Evolutionary conservation across 2,329 filamentous ascomycete genomes (phyloP).

Genomic region (Alternaria triticina): DNA sequence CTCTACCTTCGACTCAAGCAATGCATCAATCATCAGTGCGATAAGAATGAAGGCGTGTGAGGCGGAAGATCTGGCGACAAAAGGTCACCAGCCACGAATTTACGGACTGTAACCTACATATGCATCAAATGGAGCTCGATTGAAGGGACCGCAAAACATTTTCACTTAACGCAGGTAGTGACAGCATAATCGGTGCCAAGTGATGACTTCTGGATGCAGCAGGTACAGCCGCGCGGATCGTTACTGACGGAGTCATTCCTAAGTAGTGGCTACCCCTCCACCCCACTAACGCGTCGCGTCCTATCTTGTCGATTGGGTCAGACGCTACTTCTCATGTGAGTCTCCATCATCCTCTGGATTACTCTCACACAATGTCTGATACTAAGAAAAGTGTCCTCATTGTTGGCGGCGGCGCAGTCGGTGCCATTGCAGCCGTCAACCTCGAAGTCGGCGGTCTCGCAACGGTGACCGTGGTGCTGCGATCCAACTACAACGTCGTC

Average conservation of each 20-base stretch:
- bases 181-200: not conserved
- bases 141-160: constrained; percentile 37
- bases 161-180: not conserved
- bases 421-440: constrained; percentile 62
- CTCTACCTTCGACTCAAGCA: constrained; percentile 44
- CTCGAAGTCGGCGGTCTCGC: constrained; percentile 60
- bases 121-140: constrained; percentile 50
- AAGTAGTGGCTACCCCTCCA: constrained; percentile 26
- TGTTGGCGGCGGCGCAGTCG: constrained; percentile 63
- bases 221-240: not conserved
- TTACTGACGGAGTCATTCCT: constrained; percentile 11
- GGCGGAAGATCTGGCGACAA: constrained; percentile 40
- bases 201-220: not conserved
- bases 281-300: constrained; percentile 29
- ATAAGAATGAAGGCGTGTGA: constrained; percentile 35
- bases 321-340: constrained; percentile 6
- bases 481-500: constrained; percentile 63
- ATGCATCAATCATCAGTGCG: constrained; percentile 31
- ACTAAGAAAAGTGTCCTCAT: constrained; percentile 54
- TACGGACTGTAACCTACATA: constrained; percentile 49
- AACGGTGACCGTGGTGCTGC: constrained; percentile 61
- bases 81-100: constrained; percentile 43
- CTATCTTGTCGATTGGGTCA: constrained; percentile 12
- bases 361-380: constrained; percentile 29
- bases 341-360: not conserved